These are phyloP conservation scores for Cryptococcus maquisensis DNA, from an alignment of 1,284 basidiomycete species.

Conservation along the genomic window DNA sequence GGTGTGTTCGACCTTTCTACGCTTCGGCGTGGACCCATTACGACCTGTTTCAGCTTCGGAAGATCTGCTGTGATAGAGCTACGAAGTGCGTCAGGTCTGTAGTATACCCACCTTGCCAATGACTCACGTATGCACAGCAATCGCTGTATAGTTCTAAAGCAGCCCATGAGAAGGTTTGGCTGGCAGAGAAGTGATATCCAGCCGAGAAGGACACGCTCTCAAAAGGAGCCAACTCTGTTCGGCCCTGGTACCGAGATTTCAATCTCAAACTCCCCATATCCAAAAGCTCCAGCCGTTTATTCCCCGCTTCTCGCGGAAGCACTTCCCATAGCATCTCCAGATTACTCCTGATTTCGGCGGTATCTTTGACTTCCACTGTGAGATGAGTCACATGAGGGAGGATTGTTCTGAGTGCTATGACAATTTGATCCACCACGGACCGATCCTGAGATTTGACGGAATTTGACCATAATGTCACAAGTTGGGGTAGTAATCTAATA, in stretches of 20 bases:
- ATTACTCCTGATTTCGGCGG: slow-evolving; percentile 47
- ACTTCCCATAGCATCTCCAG: slow-evolving; percentile 53
- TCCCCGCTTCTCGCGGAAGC: slow-evolving; percentile 62
- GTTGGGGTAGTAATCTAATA: slow-evolving; percentile 57
- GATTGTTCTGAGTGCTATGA: slow-evolving; percentile 64
- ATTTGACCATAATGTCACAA: slow-evolving; percentile 69
- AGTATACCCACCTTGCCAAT: not conserved
- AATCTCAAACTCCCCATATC: slow-evolving; percentile 46
- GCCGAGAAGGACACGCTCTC: slow-evolving; percentile 38
- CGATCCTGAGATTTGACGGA: slow-evolving; percentile 58
- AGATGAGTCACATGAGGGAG: slow-evolving; percentile 62
- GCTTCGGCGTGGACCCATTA: slow-evolving; percentile 43
- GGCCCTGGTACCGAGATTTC: slow-evolving; percentile 7
- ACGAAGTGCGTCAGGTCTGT: not conserved
- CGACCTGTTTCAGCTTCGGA: slow-evolving; percentile 5
- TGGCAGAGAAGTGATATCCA: slow-evolving; percentile 65
- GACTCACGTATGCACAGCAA: slow-evolving; percentile 61
- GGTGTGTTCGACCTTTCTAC: slow-evolving; percentile 52
- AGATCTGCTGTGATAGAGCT: slow-evolving; percentile 13
- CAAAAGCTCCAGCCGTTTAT: slow-evolving; percentile 48
- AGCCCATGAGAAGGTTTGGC: slow-evolving; percentile 73
- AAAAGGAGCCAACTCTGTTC: slow-evolving; percentile 24
- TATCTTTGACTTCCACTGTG: slow-evolving; percentile 15
- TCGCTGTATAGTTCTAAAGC: slow-evolving; percentile 79
- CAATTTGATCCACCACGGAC: slow-evolving; percentile 54